Conservation (phyloP, 257 asterid species). For the Euphrasia confusa region DNA sequence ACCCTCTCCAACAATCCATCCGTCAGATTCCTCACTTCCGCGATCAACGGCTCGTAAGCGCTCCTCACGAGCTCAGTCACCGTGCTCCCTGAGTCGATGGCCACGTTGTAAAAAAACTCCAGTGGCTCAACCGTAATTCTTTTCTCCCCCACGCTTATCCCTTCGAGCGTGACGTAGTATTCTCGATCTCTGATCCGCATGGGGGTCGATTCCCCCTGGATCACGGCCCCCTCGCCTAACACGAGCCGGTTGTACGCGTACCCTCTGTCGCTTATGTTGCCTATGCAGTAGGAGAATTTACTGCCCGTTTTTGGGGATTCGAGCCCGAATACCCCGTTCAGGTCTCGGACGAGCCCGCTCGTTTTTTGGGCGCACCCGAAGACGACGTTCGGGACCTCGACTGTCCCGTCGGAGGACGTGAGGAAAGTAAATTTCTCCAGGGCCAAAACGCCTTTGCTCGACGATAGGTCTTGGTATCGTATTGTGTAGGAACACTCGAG, state of each 20-base stretch:
- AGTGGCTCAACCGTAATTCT: background rate
- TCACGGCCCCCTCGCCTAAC: conserved; percentile 27
- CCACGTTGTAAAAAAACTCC: conserved; percentile 10
- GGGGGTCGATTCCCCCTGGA: conserved; percentile 29
- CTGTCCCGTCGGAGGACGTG: conserved; percentile 25
- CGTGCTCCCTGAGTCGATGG: conserved; percentile 18
- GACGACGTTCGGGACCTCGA: conserved; percentile 4
- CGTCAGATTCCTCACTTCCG: conserved; percentile 3
- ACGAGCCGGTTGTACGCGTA: conserved; percentile 29
- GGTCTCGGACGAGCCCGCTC: background rate
- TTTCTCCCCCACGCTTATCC: conserved; percentile 25
- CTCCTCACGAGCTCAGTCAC: background rate
- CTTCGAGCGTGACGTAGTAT: conserved; percentile 19
- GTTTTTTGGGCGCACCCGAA: conserved; percentile 19
- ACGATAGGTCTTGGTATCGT: conserved; percentile 12
- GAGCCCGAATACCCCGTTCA: conserved; percentile 28
- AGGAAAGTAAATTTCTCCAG: conserved; percentile 26
- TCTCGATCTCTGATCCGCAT: background rate
- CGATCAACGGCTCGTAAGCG: conserved; percentile 20
- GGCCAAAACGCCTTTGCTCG: conserved; percentile 21
- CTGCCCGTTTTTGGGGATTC: conserved; percentile 16
- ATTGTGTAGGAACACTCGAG: conserved; percentile 11
- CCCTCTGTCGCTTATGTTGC: conserved; percentile 25
- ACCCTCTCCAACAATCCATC: background rate
- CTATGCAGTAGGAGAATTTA: conserved; percentile 30